phyloP scores from a whole-genome alignment of 192 early-diverging fungal genomes.

The Radiomyces spectabilis region DNA sequence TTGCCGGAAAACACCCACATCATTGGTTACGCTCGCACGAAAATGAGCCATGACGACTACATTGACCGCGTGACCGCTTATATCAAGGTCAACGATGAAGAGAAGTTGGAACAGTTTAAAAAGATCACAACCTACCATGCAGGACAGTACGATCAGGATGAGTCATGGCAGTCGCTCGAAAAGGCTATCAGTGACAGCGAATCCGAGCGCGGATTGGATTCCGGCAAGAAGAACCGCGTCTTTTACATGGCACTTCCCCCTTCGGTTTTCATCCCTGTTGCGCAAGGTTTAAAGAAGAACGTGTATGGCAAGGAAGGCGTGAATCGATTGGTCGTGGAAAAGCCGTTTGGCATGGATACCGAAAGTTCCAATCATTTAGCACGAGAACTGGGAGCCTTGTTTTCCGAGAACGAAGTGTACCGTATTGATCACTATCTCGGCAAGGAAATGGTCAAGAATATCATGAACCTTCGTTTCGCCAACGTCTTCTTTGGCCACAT shows the following conservation, averaged over 20 bases:
- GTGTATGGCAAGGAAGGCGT: constrained; percentile 55
- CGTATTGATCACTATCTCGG: constrained; percentile 96
- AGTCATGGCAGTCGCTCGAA: constrained; percentile 58
- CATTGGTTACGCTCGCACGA: constrained; percentile 87
- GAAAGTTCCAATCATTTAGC: constrained; percentile 64
- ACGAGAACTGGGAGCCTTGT: constrained; percentile 60
- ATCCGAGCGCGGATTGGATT: constrained; percentile 15
- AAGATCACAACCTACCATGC: constrained; percentile 62
- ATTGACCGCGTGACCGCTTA: constrained; percentile 61
- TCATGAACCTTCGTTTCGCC: constrained; percentile 82
- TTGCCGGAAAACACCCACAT: constrained; percentile 68
- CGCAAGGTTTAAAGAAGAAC: constrained; percentile 60
- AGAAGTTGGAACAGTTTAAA: constrained; percentile 55
- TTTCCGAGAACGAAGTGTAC: constrained; percentile 86
- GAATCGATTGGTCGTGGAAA: constrained; percentile 88
- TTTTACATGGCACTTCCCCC: constrained; percentile 87
- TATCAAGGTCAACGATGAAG: constrained; percentile 40
- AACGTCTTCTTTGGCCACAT: constrained; percentile 83
- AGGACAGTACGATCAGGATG: constrained; percentile 77
- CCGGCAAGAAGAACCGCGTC: constrained; percentile 37
- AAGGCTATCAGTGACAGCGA: constrained; percentile 54
- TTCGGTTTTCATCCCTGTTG: constrained; percentile 80
- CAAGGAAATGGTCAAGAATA: constrained; percentile 97
- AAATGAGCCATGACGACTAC: constrained; percentile 73
- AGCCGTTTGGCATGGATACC: constrained; percentile 91